Conservation (phyloP, 106 monocot species). For the Dendrobium chrysotoxum region DNA sequence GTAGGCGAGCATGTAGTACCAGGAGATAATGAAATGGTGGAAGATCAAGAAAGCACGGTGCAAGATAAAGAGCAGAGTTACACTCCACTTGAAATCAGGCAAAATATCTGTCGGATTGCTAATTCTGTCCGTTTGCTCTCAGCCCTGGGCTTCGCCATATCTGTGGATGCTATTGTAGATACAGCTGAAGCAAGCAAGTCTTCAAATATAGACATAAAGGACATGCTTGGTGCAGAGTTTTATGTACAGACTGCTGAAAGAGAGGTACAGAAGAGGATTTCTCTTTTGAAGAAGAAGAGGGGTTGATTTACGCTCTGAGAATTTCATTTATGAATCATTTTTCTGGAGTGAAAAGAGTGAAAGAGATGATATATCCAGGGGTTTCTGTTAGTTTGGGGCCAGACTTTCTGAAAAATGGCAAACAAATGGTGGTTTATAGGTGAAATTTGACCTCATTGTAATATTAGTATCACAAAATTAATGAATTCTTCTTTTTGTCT, state of each 20-base stretch:
- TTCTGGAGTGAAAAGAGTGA: too few species aligned
- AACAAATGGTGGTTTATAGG: too few species aligned
- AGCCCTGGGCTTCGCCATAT: constrained; percentile 66
- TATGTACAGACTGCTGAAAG: constrained; percentile 80
- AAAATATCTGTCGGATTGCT: constrained; percentile 72
- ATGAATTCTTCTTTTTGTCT: too few species aligned
- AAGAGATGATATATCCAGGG: too few species aligned
- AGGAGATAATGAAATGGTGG: constrained; percentile 25
- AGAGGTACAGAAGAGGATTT: constrained; percentile 59
- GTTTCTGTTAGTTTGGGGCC: too few species aligned
- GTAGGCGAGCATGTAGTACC: constrained; percentile 66
- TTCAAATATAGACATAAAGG: constrained; percentile 44
- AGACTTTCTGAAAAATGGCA: too few species aligned
- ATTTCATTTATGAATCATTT: too few species aligned
- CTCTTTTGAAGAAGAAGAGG: constrained; percentile 28
- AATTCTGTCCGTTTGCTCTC: constrained; percentile 76
- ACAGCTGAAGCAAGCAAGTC: constrained; percentile 47
- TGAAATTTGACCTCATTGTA: too few species aligned
- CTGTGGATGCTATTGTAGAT: constrained; percentile 53
- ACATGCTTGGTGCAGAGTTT: constrained; percentile 86
- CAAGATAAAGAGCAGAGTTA: constrained; percentile 14
- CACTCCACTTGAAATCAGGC: constrained; percentile 53
- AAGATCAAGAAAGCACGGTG: constrained; percentile 18
- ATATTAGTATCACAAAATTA: too few species aligned
- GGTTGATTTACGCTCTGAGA: not conserved